phyloP scores from a whole-genome alignment of 495 filamentous ascomycete genomes.

The Lophium mytilinum region DNA sequence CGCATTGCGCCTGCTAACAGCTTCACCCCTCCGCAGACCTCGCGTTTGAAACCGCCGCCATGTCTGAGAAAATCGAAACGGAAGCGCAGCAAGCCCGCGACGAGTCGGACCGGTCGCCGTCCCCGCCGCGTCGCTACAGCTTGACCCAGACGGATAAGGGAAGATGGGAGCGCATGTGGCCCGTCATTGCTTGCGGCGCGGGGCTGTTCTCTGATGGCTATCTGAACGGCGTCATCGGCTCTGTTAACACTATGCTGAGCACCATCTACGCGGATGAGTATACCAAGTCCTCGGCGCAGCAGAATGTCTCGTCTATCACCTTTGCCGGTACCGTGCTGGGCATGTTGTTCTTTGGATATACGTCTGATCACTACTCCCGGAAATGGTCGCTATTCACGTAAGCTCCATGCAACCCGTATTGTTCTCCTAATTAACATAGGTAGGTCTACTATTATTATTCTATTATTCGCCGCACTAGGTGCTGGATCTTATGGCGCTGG shows the following conservation, averaged over 20 bases:
- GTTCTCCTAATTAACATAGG: neutral
- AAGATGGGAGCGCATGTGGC: constrained; percentile 54
- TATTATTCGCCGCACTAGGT: constrained; percentile 73
- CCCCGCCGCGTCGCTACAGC: constrained; percentile 8
- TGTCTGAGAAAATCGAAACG: constrained; percentile 14
- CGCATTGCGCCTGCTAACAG: neutral
- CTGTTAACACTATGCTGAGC: constrained; percentile 62
- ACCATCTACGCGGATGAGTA: constrained; percentile 58
- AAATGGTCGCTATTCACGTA: constrained; percentile 65
- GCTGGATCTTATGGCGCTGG: constrained; percentile 66
- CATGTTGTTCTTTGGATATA: constrained; percentile 73
- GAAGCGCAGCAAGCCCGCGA: constrained; percentile 4
- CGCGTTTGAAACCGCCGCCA: neutral
- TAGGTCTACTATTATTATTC: constrained; percentile 66
- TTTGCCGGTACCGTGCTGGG: constrained; percentile 87
- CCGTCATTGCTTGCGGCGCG: constrained; percentile 74
- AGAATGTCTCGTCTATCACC: constrained; percentile 67
- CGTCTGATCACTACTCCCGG: constrained; percentile 74
- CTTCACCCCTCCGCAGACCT: neutral
- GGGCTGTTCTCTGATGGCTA: constrained; percentile 90
- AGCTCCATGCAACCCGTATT: neutral
- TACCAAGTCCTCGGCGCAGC: constrained; percentile 53
- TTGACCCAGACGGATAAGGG: constrained; percentile 14
- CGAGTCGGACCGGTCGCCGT: neutral
- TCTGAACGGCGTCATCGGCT: constrained; percentile 71